Evolutionary conservation across 306 rosid species (phyloP), one percentile per base, ranked within the genome.

Genomic region (Cyclanthera cordifolia): DNA sequence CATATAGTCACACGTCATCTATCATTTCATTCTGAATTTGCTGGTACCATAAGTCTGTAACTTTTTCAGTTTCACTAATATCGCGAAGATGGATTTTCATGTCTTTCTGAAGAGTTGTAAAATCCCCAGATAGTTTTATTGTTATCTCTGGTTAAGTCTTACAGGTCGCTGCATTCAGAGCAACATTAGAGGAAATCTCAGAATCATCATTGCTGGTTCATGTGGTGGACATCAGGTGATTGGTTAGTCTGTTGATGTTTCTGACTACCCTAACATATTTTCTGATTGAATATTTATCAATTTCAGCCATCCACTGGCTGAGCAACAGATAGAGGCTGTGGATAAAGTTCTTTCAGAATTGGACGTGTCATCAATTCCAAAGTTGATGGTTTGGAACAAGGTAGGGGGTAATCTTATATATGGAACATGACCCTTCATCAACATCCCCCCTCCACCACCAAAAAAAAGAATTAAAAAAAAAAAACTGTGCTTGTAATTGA

Each of bases 101-200:
- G 59, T 49, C 21, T 39, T n/a, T 65, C 39, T 48, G n/a, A 28
- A 13, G 30, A 61, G 57, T 59, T 46, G 61, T 52, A 67, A 69
- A 61, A 65, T 17, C 46, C 74, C 24, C 51, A 56, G n/a, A 59
- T 57, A 20, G 50, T 50, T 39, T 52, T 37, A 56, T 16, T 57
- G 12, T 43, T 53, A 9, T 43, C 49, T 37, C 58, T 46, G 37
- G 67, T 53, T 65, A 55, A 56, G 67, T 76, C 79, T 61, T 72
- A 70, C 71, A 94, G 99, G 86, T 90, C 82, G 99, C 99, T 80
- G 97, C 99, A 76, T 90, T 94, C 77, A 90, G 96, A 82, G 99
- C 97, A 39, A 94, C 99, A 6, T 77, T 94, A 73, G 99, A 90
- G 86, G 97, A 94, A 82, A 94, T 94, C 80, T 80, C 97, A 27